Percentiles rank a stretch among this genome's conserved stretches.
Evolutionary conservation across 140 eudicot genomes (phyloP).

Genomic region (Flaveria floridana): DNA sequence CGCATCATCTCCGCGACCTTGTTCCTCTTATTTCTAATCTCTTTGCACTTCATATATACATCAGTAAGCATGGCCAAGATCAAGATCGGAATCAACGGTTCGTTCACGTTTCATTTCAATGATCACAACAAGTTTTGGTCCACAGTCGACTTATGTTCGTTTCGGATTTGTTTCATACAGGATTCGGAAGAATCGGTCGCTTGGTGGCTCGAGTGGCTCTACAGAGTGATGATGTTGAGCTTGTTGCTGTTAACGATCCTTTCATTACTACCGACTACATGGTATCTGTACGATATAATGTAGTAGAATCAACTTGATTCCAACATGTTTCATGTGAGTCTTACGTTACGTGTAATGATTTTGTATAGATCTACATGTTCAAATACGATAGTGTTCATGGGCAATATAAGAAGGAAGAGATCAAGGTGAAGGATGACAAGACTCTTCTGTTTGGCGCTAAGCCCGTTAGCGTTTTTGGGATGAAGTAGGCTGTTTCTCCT

Average conservation of each 20-base stretch:
- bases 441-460: slow-evolving; percentile 7
- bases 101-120: too few species aligned
- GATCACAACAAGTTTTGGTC: background rate
- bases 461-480: slow-evolving; percentile 1
- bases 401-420: background rate
- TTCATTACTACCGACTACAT: slow-evolving; percentile 12
- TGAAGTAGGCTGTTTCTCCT: slow-evolving; percentile 1
- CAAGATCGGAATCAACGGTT: slow-evolving; percentile 15
- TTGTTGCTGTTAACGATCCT: slow-evolving; percentile 8
- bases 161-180: background rate
- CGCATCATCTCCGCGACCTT: background rate
- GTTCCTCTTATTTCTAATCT: too few species aligned
- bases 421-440: slow-evolving; percentile 1
- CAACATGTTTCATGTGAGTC: background rate
- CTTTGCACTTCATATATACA: background rate
- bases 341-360: background rate
- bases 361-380: slow-evolving; percentile 2
- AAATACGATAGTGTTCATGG: slow-evolving; percentile 8
- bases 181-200: slow-evolving; percentile 3
- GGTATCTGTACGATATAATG: background rate
- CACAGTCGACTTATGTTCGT: background rate
- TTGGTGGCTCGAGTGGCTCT: slow-evolving; percentile 6
- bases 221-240: slow-evolving; percentile 8
- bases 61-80: slow-evolving; percentile 12
- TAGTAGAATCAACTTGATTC: background rate